A percentile compares a stretch with the other conserved stretches of the same genome.
Conservation (phyloP, 495 filamentous ascomycete species). For the Penicillium bialowiezense region DNA sequence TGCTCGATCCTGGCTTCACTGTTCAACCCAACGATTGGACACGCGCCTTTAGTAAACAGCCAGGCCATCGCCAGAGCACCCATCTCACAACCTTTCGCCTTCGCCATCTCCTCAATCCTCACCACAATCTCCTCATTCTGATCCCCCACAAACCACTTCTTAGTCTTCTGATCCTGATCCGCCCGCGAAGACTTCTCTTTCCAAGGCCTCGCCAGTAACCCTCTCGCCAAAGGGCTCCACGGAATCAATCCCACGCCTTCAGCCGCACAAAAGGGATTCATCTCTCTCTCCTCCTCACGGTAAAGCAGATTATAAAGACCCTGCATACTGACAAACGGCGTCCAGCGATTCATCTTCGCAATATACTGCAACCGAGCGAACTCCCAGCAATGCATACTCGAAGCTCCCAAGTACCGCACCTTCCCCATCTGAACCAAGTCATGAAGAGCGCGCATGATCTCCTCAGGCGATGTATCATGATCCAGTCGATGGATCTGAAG, state of each 20-base stretch:
- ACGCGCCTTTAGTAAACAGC: conserved; percentile 45
- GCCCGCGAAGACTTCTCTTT: conserved; percentile 15
- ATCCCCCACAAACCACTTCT: conserved; percentile 18
- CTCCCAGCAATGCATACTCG: conserved; percentile 30
- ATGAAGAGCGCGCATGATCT: conserved; percentile 71
- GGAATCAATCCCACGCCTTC: conserved; percentile 68
- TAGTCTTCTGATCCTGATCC: conserved; percentile 18
- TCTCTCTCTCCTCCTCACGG: conserved; percentile 71
- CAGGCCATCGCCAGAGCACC: conserved; percentile 61
- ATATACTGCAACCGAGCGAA: conserved; percentile 44
- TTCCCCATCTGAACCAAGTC: conserved; percentile 63
- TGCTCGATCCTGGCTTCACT: conserved; percentile 55
- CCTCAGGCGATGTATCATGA: conserved; percentile 53
- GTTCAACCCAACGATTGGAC: conserved; percentile 61
- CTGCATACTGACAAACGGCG: conserved; percentile 69
- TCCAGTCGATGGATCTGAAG: conserved; percentile 54
- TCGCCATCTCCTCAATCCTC: conserved; percentile 57
- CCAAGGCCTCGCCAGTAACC: conserved; percentile 49
- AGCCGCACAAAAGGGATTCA: conserved; percentile 64
- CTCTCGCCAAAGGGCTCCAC: conserved; percentile 56
- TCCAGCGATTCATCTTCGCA: conserved; percentile 59
- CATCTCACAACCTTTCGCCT: conserved; percentile 55
- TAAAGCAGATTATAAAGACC: conserved; percentile 67
- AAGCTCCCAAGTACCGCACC: conserved; percentile 65
- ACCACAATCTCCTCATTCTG: conserved; percentile 46